Base-by-base conservation (phyloP, 2,329 filamentous ascomycete species). In the Aspergillus costaricaensis region DNA sequence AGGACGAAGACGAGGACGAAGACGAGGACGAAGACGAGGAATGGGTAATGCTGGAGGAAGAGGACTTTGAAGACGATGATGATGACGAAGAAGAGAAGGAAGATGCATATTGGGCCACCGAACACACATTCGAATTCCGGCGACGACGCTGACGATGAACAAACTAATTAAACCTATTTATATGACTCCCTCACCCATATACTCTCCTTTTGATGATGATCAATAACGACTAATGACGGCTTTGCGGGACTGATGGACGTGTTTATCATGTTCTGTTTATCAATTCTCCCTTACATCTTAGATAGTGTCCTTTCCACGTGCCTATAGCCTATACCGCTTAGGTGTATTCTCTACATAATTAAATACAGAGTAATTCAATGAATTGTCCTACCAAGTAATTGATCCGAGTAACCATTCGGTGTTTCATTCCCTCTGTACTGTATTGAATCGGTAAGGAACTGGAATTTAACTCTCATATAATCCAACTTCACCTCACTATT, bases 101-200 rank as follows among this genome's bases (percentile, higher is more conserved):
- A 7, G 19, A 21, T 12, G 15, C 25, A 15, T 23, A 14, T 38
- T 65, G 19, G 62, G 41, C 19, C 52, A 61, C 44, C 48, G 57
- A 58, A 32, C 39, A 55, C 27, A 47, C 39, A 14, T 30, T 23
- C 21, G 53, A 55, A n/a, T 47, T 55, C 41, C 53, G 53, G 27
- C 53, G 53, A 10, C n/a, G 3, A 7, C 17, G 50, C n/a, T 32
- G 50, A 9, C 17, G 12, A 25, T 5, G 10, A 9, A 14, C 25
- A 8, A 53, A 32, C 50, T n/a, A 51, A 25, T 25, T 25, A 41
- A 15, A 14, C 30, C 10, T 25, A 10, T 30, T 30, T 25, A 43
- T 43, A 17, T 43, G 9, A 21, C n/a, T 5, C 41, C n/a, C 17
- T 43, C 39, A 5, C 39, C 12, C 41, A 43, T 19, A 23, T 44